Evolutionary conservation across 139 green algal species (phyloP).

Genomic region (Eudorina sp.): DNA sequence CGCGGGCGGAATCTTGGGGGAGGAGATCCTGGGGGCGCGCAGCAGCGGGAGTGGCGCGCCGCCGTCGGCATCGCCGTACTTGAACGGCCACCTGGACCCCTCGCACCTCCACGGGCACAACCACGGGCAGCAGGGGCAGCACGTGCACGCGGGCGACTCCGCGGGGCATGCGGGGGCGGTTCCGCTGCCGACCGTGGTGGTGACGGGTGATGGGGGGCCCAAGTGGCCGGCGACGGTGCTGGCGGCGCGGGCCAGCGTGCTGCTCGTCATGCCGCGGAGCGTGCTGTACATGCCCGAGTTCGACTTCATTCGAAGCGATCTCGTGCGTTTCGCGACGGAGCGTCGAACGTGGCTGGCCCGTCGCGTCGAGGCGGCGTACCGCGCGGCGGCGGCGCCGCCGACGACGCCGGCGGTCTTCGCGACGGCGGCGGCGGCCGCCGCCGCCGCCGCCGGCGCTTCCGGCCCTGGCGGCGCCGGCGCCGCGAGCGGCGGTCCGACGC

Average conservation of each 20-base stretch:
- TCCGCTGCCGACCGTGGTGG: neutral
- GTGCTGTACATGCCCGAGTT: conserved; percentile 45
- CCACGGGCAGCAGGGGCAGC: neutral
- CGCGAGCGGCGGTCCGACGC: neutral
- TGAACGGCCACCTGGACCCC: neutral
- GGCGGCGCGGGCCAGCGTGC: neutral
- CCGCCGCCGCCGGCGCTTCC: neutral
- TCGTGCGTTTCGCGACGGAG: conserved; percentile 8
- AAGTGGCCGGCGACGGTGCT: conserved; percentile 47
- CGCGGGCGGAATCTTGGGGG: conserved; percentile 1
- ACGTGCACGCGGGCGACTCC: neutral
- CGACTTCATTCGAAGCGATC: conserved; percentile 11
- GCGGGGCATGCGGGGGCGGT: too few relatives aligned
- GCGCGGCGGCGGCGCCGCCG: neutral
- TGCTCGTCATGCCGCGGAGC: conserved; percentile 29
- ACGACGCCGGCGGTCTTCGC: conserved; percentile 7
- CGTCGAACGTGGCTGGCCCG: neutral
- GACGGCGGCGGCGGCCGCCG: neutral
- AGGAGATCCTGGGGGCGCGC: neutral
- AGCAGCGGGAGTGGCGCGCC: neutral
- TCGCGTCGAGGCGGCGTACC: conserved; percentile 32
- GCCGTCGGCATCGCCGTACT: neutral
- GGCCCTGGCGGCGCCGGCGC: neutral
- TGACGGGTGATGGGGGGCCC: neutral
- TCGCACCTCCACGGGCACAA: neutral